Evolutionary conservation across 768 basidiomycete genomes (phyloP), one percentile per base, ranked within the genome.

Genomic region (Agrocybe praecox): DNA sequence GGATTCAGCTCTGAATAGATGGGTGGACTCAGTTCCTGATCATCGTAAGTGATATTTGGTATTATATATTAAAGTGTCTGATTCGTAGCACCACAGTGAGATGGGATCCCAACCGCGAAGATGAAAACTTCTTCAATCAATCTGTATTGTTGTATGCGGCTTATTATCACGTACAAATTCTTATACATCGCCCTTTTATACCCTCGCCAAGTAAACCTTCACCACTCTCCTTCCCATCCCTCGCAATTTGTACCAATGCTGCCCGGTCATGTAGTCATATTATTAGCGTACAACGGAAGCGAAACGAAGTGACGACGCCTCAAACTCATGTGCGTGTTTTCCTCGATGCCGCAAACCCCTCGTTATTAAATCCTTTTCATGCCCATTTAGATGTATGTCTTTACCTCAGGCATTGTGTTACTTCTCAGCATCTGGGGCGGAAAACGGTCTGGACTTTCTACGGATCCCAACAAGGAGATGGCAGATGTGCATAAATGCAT

Each of bases 181-280:
- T 89, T 33, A 78, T 91, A 36, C 90, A 93, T 68, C 85, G 90
- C 2, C 87, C 90, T 0, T 92, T 91, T 72, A 86, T 94, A 54
- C 87, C 87, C 0, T 79, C 82, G 0, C 80, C 82, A 0, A 72
- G 75, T 43, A 80, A 77, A 57, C 78, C 78, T 0, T 77, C 80
- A 11, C 65, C 72, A 1, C 59, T 83, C 4, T 75, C 80, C 2
- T 84, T 86, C 65, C 88, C 88, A 10, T 90, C 87, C 0, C 76
- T 90, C 19, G 86, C 89, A 0, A 91, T 89, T 52, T 92, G 88
- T 69, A 83, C 90, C 11, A 82, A 94, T 56, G 87, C 94, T 0
- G 91, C 94, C 0, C 78, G 94, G 18, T 90, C 90, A 1, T 90
- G 86, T 53, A 85, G 83, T n/a, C 92, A 92, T 62, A 80, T 97